These are phyloP conservation scores for Penicillium sp. DNA, from an alignment of 2,329 filamentous ascomycete species.

Conservation along the genomic window DNA sequence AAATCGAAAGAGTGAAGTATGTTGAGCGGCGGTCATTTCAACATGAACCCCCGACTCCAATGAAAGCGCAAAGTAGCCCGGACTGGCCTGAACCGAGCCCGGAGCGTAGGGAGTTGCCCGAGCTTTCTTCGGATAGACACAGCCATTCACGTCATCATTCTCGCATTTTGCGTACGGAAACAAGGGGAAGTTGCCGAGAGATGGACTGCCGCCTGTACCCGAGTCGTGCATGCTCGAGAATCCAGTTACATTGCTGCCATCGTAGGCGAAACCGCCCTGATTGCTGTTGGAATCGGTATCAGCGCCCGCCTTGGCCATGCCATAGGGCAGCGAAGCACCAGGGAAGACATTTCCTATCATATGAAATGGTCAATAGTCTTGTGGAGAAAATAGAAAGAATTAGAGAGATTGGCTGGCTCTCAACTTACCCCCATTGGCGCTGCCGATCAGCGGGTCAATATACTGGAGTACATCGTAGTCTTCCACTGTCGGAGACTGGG, in stretches of 20 bases:
- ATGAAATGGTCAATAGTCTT: not conserved
- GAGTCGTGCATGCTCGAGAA: constrained; percentile 57
- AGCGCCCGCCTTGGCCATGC: constrained; percentile 60
- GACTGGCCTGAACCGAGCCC: constrained; percentile 60
- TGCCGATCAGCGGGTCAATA: constrained; percentile 59
- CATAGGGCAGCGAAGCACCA: constrained; percentile 59
- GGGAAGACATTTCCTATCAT: constrained; percentile 58
- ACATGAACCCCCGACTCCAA: constrained; percentile 61
- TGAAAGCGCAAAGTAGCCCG: constrained; percentile 67
- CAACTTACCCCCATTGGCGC: constrained; percentile 50
- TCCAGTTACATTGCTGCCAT: constrained; percentile 56
- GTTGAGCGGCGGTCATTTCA: constrained; percentile 69
- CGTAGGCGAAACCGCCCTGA: constrained; percentile 60
- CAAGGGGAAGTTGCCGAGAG: constrained; percentile 72
- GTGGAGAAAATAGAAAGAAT: not conserved
- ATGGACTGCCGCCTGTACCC: constrained; percentile 59
- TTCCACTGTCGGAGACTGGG: constrained; percentile 18
- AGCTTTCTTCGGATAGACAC: constrained; percentile 61
- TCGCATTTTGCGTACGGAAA: constrained; percentile 68
- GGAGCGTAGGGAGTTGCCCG: constrained; percentile 54
- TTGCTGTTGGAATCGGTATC: constrained; percentile 56
- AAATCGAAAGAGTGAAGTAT: constrained; percentile 67
- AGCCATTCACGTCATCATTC: constrained; percentile 63
- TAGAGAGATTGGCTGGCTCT: constrained; percentile 1
- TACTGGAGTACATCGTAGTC: constrained; percentile 50